Base-by-base conservation (phyloP, 2,329 filamentous ascomycete species). In the Amauroascus verrucosus region DNA sequence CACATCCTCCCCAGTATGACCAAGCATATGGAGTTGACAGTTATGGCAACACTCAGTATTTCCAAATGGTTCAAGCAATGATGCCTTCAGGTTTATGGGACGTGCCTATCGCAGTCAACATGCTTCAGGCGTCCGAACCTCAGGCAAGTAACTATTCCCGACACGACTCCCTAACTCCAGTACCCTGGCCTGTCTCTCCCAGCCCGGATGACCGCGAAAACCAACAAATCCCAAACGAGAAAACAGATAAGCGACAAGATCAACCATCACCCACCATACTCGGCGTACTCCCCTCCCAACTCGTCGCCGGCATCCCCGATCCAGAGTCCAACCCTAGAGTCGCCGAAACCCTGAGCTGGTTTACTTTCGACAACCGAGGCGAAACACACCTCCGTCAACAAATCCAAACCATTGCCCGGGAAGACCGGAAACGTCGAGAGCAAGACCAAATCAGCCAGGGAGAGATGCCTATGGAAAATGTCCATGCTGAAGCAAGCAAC, bases 261-360 rank as follows among this genome's bases (percentile, higher is more conserved):
- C 22, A 52, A 20, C n/a, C 20, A 30, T 9, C 38, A 35, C 28
- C 6, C 11, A 35, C 38, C 6, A 55, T 50, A 16, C 48, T 56
- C 16, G 6, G n/a, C n/a, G 8, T 28, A 16, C 38, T 37, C 20
- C 33, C 22, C 2, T 54, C 43, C 11, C 16, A 51, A 14, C 46
- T 13, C 14, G n/a, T 24, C 28, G 11, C 35, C 28, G 48, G 41
- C 22, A 45, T 20, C 33, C 35, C n/a, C 2, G 11, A 20, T 16
- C 26, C 35, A 24, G 8, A 24, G 33, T 26, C 44, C 1, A 26
- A 32, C 6, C 30, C 46, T 43, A 53, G 54, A 41, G 37, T 56
- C 3, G 51, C 37, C 33, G 46, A 56, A 26, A 57, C 57, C 4
- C 56, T 54, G 32, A 22, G 30, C 20, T 59, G 55, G 53, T 57